These are phyloP conservation scores for Hordeum pubiflorum DNA, from an alignment of 202 grass and related monocot species.

Conservation along the genomic window DNA sequence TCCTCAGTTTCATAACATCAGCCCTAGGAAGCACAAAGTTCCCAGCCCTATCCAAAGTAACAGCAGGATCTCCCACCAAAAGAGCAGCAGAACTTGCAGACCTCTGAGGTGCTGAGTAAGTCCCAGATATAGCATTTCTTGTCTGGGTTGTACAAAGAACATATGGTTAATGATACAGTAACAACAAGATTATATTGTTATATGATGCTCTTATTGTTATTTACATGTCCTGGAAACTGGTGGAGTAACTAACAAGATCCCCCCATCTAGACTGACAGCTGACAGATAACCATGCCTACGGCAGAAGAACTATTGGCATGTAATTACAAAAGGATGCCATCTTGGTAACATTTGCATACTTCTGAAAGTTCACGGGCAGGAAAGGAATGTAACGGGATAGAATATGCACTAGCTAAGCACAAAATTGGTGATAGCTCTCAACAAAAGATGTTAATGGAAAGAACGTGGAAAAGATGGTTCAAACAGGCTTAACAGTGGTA, in stretches of 20 bases:
- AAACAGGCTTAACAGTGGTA: constrained; percentile 24
- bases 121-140: constrained; percentile 98
- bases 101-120: constrained; percentile 92
- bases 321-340: neutral
- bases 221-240: neutral
- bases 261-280: neutral
- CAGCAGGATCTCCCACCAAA: constrained; percentile 91
- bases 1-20: constrained; percentile 97
- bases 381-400: neutral
- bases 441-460: constrained; percentile 13
- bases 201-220: neutral
- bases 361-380: neutral
- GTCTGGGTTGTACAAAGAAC: constrained; percentile 46
- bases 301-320: neutral
- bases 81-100: constrained; percentile 99
- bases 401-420: constrained; percentile 10
- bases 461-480: neutral
- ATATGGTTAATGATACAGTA: constrained; percentile 25
- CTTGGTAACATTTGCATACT: neutral
- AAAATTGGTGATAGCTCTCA: constrained; percentile 22
- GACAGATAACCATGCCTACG: neutral
- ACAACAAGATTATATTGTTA: neutral
- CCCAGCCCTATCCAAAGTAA: constrained; percentile 86
- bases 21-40: constrained; percentile 98
- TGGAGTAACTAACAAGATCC: constrained; percentile 9